Evolutionary conservation across 83 land plant genomes (phyloP).

Genomic region (Larix sibirica): DNA sequence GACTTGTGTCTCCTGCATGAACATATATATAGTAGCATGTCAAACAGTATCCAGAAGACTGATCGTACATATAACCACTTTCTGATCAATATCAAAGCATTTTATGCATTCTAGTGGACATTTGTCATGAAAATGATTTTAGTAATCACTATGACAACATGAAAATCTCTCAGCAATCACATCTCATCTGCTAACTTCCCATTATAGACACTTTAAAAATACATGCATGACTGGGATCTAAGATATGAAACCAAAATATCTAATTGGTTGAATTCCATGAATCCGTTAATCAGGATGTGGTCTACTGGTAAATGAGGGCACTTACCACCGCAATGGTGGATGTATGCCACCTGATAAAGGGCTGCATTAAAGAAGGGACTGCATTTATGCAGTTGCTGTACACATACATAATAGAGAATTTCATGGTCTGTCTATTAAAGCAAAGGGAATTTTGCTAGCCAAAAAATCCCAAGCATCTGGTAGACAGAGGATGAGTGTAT

Average conservation of each 20-base stretch:
- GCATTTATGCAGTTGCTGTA: too few relatives aligned
- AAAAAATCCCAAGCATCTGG: neutral
- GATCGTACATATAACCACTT: neutral
- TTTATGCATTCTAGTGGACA: neutral
- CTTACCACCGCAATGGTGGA: too few relatives aligned
- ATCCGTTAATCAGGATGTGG: too few relatives aligned
- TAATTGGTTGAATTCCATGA: neutral
- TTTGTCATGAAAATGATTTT: neutral
- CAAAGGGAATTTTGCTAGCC: too few relatives aligned
- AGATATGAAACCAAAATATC: neutral
- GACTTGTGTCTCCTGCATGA: conserved; percentile 2
- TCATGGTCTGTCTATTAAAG: too few relatives aligned
- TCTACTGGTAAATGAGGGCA: too few relatives aligned
- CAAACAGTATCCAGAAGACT: conserved; percentile 4
- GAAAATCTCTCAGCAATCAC: neutral
- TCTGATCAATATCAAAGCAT: neutral
- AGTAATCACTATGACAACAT: neutral
- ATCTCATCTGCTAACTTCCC: neutral
- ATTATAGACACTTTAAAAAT: neutral
- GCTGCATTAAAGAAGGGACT: too few relatives aligned
- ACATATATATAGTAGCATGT: neutral
- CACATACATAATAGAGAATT: too few relatives aligned
- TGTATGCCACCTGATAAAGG: too few relatives aligned
- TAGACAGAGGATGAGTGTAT: neutral
- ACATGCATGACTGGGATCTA: too few relatives aligned